Evolutionary conservation across 805 yeast species (phyloP).

Genomic region (Saccharomyces paradoxus): DNA sequence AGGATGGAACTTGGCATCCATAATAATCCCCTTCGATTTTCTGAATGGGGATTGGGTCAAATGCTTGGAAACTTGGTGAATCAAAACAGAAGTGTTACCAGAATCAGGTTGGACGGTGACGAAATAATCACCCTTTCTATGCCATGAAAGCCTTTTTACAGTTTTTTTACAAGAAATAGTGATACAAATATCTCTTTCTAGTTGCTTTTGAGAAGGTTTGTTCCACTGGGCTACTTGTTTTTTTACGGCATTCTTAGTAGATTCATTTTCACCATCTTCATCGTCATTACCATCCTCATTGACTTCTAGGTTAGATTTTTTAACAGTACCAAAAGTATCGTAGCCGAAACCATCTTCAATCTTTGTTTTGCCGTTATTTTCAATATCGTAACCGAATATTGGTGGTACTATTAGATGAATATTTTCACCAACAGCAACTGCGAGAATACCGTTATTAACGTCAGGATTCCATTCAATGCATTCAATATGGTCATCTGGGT

Average conservation of each 20-base stretch:
- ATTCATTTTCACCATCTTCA: constrained; percentile 32
- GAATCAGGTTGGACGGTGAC: constrained; percentile 95
- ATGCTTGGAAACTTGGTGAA: constrained; percentile 92
- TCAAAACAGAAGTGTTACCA: constrained; percentile 78
- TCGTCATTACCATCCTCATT: constrained; percentile 35
- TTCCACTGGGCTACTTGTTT: constrained; percentile 72
- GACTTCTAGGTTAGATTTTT: constrained; percentile 35
- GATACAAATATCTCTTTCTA: constrained; percentile 62
- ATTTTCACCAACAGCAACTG: constrained; percentile 75
- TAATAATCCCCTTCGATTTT: constrained; percentile 85
- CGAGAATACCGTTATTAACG: constrained; percentile 62
- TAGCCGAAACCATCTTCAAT: constrained; percentile 91
- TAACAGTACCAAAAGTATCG: constrained; percentile 51
- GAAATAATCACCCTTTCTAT: constrained; percentile 92
- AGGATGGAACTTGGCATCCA: constrained; percentile 97
- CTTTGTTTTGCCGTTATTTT: constrained; percentile 67
- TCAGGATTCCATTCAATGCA: constrained; percentile 87
- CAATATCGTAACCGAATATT: constrained; percentile 79
- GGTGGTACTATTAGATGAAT: constrained; percentile 82
- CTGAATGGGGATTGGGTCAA: constrained; percentile 92
- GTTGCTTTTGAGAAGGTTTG: constrained; percentile 59
- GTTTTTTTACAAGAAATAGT: constrained; percentile 58
- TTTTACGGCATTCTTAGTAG: constrained; percentile 26
- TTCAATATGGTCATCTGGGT: constrained; percentile 73
- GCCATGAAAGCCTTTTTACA: constrained; percentile 86